Conservation (phyloP, 2,329 filamentous ascomycete genomes). For the Beauveria sp. region DNA sequence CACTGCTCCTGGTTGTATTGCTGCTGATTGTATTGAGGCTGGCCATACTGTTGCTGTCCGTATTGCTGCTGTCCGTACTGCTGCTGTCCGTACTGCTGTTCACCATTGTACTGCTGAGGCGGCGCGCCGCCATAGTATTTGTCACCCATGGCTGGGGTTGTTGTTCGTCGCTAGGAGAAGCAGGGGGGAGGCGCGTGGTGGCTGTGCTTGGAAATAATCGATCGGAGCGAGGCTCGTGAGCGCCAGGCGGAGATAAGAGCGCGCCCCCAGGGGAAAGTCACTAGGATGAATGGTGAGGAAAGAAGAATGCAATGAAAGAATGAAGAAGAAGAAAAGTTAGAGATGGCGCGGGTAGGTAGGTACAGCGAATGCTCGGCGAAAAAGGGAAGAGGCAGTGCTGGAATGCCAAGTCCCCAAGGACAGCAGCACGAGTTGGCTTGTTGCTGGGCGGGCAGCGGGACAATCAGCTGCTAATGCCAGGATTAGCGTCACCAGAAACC, state of each 20-base stretch:
- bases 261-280: not conserved
- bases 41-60: constrained; percentile 12
- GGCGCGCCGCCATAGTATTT: constrained; percentile 20
- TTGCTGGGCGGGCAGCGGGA: constrained; percentile 7
- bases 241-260: not conserved
- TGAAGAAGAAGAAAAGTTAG: not conserved
- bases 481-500: constrained; percentile 1
- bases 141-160: constrained; percentile 25
- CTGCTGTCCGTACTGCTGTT: constrained; percentile 8
- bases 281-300: not conserved
- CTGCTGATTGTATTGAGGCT: constrained; percentile 16
- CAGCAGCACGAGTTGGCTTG: not conserved
- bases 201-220: not conserved
- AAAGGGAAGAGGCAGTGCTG: constrained; percentile 7
- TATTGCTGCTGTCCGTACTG: not conserved
- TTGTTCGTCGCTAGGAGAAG: not conserved
- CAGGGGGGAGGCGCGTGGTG: not conserved
- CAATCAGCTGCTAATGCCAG: not conserved
- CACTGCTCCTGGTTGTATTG: constrained; percentile 15
- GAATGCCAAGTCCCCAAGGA: constrained; percentile 9
- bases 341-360: not conserved
- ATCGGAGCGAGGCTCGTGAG: not conserved
- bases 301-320: not conserved
- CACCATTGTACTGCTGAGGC: constrained; percentile 14
- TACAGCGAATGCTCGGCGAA: not conserved